Evolutionary conservation across 2,329 filamentous ascomycete species (phyloP).

Genomic region (Aphanocladium album): DNA sequence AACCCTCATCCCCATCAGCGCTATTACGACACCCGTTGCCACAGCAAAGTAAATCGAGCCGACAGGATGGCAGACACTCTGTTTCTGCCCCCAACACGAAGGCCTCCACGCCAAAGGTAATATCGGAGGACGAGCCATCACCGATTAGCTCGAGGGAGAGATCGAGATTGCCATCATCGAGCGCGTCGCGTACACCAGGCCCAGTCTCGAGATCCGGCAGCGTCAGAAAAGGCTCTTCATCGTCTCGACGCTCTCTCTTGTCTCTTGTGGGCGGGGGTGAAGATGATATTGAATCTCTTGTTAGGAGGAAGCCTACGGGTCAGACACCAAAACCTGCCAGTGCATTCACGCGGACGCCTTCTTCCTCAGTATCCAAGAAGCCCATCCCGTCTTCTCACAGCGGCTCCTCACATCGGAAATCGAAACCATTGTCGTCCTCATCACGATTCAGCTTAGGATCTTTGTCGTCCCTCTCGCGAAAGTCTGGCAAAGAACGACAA

Average conservation of each 20-base stretch:
- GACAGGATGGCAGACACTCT: not conserved
- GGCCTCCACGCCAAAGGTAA: not conserved
- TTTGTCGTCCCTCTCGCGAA: constrained; percentile 2
- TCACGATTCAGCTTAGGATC: constrained; percentile 6
- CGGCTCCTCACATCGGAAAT: not conserved
- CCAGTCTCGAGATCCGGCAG: not conserved
- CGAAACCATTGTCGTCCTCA: not conserved
- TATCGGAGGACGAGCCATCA: not conserved
- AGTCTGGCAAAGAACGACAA: constrained; percentile 4
- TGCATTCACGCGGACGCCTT: not conserved
- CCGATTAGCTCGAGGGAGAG: not conserved
- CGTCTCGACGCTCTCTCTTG: constrained; percentile 9
- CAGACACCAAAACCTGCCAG: not conserved
- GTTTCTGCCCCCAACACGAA: not conserved
- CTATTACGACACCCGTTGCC: not conserved
- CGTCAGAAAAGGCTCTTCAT: not conserved
- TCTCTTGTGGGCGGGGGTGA: constrained; percentile 8
- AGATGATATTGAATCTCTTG: constrained; percentile 5
- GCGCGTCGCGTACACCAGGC: not conserved
- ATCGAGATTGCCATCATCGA: not conserved
- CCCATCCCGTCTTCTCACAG: not conserved
- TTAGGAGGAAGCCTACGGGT: not conserved
- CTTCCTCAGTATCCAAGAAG: not conserved
- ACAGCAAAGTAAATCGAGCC: not conserved
- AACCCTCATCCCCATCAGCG: not conserved